Percentiles rank a stretch among this genome's conserved stretches.
Evolutionary conservation across 2,329 filamentous ascomycete genomes (phyloP).

Genomic region (Dactylonectria estremocensis): DNA sequence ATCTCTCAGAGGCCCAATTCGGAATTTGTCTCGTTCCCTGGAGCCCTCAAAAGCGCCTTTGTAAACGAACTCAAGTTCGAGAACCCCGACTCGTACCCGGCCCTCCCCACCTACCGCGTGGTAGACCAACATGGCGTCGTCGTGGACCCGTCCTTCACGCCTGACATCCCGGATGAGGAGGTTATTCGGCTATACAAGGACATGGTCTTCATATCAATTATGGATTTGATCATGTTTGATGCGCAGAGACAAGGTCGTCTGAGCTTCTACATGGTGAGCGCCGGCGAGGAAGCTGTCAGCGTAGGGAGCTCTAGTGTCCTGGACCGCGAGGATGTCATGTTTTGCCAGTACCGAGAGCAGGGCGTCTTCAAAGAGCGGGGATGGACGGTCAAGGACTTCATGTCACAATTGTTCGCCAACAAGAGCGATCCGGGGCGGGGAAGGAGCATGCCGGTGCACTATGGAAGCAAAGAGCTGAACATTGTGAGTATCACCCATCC

Average conservation of each 20-base stretch:
- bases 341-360: constrained; percentile 94
- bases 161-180: constrained; percentile 77
- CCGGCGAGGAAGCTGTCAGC: constrained; percentile 94
- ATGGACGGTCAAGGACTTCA: constrained; percentile 89
- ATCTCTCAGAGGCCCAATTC: constrained; percentile 71
- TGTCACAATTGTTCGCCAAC: constrained; percentile 96
- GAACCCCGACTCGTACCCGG: constrained; percentile 77
- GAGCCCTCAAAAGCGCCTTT: constrained; percentile 96
- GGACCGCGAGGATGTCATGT: constrained; percentile 88
- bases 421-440: constrained; percentile 83
- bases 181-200: constrained; percentile 74
- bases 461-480: constrained; percentile 86
- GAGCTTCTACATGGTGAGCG: constrained; percentile 98
- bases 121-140: constrained; percentile 91
- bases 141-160: constrained; percentile 79
- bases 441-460: constrained; percentile 98
- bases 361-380: constrained; percentile 93
- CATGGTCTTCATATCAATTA: constrained; percentile 81
- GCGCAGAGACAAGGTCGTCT: constrained; percentile 94
- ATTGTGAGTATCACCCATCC: constrained; percentile 71
- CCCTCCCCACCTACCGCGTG: constrained; percentile 92
- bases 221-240: constrained; percentile 99
- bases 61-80: constrained; percentile 85
- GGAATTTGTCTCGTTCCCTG: constrained; percentile 82
- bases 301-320: constrained; percentile 90